Conservation (phyloP, 2,329 filamentous ascomycete genomes). For the Aschersonia sp. region DNA sequence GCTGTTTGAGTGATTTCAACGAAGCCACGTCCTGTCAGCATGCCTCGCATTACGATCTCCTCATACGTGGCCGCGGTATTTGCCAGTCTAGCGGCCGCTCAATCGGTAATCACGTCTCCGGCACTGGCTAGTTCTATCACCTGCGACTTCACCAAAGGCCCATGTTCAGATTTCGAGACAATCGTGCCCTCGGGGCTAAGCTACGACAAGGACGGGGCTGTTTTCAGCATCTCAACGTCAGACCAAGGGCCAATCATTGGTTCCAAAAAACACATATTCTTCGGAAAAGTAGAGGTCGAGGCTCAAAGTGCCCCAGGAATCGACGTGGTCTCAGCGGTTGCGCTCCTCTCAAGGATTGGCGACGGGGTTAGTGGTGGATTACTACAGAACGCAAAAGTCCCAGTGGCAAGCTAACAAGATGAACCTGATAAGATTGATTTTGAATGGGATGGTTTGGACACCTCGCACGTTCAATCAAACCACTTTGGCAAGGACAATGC, state of each 20-base stretch:
- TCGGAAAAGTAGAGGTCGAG: conserved; percentile 56
- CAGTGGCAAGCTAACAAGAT: neutral
- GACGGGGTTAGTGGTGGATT: neutral
- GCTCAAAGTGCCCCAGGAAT: conserved; percentile 57
- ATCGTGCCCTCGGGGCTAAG: neutral
- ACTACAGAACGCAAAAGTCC: neutral
- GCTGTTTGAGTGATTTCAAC: too few species aligned
- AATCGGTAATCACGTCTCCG: neutral
- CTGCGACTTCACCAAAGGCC: neutral
- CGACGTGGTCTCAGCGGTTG: conserved; percentile 63
- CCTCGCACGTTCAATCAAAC: conserved; percentile 60
- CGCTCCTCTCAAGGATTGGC: conserved; percentile 55
- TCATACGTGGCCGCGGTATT: too few species aligned
- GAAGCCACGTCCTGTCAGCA: too few species aligned
- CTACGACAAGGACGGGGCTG: conserved; percentile 15
- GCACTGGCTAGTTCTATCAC: neutral
- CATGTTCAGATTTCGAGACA: neutral
- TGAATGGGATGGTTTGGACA: conserved; percentile 63
- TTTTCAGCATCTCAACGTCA: conserved; percentile 40
- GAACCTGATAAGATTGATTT: conserved; percentile 49
- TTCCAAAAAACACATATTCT: conserved; percentile 71
- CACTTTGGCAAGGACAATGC: conserved; percentile 68
- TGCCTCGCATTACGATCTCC: too few species aligned
- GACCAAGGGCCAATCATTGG: conserved; percentile 47
- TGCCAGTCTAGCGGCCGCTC: too few species aligned